phyloP scores from a whole-genome alignment of 2,329 filamentous ascomycete species.

The Trichoderma harzianum region DNA sequence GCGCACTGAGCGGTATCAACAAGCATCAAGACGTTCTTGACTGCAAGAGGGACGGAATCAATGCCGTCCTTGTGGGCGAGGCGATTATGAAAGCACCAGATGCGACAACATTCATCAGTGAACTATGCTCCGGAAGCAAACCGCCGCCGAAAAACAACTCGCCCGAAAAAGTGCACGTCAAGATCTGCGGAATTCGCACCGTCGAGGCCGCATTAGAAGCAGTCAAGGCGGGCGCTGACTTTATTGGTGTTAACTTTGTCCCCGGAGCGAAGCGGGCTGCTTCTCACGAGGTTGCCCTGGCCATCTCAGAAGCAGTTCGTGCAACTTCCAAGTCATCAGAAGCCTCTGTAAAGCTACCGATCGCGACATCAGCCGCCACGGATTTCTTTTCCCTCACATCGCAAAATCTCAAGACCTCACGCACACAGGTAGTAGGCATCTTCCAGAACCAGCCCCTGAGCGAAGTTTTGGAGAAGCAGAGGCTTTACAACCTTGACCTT shows the following conservation, averaged over 20 bases:
- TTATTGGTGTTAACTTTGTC: conserved; percentile 90
- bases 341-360: conserved; percentile 29
- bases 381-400: conserved; percentile 70
- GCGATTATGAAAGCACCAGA: conserved; percentile 90
- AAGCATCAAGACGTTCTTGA: conserved; percentile 82
- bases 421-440: conserved; percentile 83
- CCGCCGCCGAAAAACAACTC: conserved; percentile 32
- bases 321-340: conserved; percentile 52
- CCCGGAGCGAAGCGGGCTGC: conserved; percentile 78
- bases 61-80: conserved; percentile 90
- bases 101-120: conserved; percentile 75
- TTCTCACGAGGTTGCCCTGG: conserved; percentile 69
- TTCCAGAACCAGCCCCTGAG: conserved; percentile 87
- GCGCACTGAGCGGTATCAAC: conserved; percentile 90
- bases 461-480: conserved; percentile 76
- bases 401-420: conserved; percentile 47
- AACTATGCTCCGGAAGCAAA: conserved; percentile 66
- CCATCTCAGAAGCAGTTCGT: conserved; percentile 78
- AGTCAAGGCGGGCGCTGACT: conserved; percentile 81
- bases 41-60: conserved; percentile 85
- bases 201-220: conserved; percentile 77
- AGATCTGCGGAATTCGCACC: conserved; percentile 90
- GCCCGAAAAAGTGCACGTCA: conserved; percentile 64
- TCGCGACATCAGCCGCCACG: conserved; percentile 38
- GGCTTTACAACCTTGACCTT: conserved; percentile 73